Conservation (phyloP, 179 eudicot genomes). For the Spinacia oleracea region DNA sequence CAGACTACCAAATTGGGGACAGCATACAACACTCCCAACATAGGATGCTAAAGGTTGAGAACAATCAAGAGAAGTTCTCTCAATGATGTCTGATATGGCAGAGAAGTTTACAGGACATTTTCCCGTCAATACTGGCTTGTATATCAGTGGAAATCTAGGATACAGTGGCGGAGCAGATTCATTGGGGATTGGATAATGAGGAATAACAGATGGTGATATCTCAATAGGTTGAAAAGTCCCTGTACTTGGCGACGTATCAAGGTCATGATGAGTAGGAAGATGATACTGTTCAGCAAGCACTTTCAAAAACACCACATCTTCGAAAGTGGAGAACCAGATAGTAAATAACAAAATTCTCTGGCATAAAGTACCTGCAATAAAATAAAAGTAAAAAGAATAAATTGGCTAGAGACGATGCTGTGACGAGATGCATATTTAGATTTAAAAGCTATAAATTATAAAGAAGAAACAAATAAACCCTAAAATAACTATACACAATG, state of each 20-base stretch:
- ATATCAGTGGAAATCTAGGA: conserved; percentile 70
- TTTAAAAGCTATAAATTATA: neutral
- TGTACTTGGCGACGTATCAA: conserved; percentile 51
- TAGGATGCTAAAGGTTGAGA: conserved; percentile 60
- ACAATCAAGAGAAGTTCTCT: conserved; percentile 88
- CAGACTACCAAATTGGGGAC: conserved; percentile 85
- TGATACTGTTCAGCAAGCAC: conserved; percentile 36
- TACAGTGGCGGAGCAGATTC: conserved; percentile 70
- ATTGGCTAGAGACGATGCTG: neutral
- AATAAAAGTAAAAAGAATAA: neutral
- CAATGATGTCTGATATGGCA: conserved; percentile 65
- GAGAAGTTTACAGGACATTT: conserved; percentile 93
- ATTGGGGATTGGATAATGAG: conserved; percentile 61
- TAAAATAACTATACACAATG: neutral
- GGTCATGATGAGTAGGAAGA: conserved; percentile 40
- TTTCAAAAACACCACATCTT: conserved; percentile 42
- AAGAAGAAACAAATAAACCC: neutral
- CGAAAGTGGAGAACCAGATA: conserved; percentile 51
- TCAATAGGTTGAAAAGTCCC: conserved; percentile 73
- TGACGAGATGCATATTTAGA: neutral
- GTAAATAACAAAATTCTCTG: conserved; percentile 48
- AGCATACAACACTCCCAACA: conserved; percentile 86
- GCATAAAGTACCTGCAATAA: conserved; percentile 62
- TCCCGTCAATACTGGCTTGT: conserved; percentile 80
- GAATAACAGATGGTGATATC: conserved; percentile 82